Evolutionary conservation across 2,329 filamentous ascomycete genomes (phyloP).

Genomic region (Trichophyton benhamiae): DNA sequence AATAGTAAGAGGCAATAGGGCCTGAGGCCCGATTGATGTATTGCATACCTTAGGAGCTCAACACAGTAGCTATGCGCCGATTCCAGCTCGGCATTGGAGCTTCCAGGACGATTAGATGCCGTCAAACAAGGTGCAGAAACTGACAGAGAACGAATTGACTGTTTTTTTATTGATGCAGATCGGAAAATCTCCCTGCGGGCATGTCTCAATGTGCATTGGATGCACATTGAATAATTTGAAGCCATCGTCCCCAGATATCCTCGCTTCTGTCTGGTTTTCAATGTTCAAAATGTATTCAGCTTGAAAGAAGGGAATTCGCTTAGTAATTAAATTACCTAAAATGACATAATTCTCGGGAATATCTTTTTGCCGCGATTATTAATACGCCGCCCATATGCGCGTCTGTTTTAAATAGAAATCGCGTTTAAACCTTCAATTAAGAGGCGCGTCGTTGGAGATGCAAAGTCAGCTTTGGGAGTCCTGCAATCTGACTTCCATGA

Average conservation of each 20-base stretch:
- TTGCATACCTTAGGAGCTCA: slow-evolving; percentile 42
- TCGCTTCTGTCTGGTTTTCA: background rate
- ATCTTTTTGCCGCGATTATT: background rate
- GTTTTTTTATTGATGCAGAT: background rate
- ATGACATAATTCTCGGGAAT: background rate
- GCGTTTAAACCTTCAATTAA: background rate
- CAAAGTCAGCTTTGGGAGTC: background rate
- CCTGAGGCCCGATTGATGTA: background rate
- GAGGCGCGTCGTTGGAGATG: background rate
- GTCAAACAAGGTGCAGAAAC: background rate
- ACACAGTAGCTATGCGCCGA: slow-evolving; percentile 47
- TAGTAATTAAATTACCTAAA: background rate
- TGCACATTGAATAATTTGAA: background rate
- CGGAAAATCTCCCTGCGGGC: background rate
- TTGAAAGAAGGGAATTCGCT: background rate
- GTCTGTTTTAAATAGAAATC: background rate
- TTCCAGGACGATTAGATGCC: background rate
- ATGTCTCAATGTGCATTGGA: background rate
- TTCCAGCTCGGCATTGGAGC: slow-evolving; percentile 38
- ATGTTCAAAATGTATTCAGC: background rate
- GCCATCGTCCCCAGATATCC: background rate
- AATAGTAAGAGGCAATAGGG: background rate
- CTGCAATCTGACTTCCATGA: background rate
- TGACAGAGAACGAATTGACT: background rate
- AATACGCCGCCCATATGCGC: background rate